phyloP scores from a whole-genome alignment of 2,329 filamentous ascomycete genomes.

The Penicillium verrucosum region DNA sequence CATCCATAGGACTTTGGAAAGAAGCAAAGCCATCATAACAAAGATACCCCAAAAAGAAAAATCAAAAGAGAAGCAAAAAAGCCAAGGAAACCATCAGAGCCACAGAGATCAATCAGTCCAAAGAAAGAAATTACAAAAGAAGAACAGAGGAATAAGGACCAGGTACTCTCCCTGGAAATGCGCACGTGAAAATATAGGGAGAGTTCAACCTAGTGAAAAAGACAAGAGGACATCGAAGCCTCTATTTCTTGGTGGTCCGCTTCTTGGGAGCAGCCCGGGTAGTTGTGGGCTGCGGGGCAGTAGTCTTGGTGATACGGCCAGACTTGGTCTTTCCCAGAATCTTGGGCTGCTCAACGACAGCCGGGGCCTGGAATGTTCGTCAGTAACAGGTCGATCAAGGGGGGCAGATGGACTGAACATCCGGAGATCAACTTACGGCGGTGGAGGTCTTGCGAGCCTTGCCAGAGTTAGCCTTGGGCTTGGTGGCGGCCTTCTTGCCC shows the following conservation, averaged over 20 bases:
- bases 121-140: conserved; percentile 30
- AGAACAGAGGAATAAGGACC: conserved; percentile 9
- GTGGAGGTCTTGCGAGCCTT: conserved; percentile 54
- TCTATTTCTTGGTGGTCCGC: conserved; percentile 43
- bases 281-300: conserved; percentile 41
- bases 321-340: conserved; percentile 79
- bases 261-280: conserved; percentile 49
- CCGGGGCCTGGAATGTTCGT: conserved; percentile 53
- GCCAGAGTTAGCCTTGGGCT: conserved; percentile 52
- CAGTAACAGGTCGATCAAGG: conserved; percentile 16
- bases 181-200: conserved; percentile 24
- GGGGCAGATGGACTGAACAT: background rate
- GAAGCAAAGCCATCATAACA: conserved; percentile 19
- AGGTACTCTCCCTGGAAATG: conserved; percentile 19
- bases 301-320: conserved; percentile 73
- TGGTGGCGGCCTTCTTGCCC: conserved; percentile 49
- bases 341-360: conserved; percentile 66
- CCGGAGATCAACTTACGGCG: conserved; percentile 30
- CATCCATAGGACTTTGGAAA: conserved; percentile 31
- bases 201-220: conserved; percentile 13
- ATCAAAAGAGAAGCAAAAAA: conserved; percentile 13
- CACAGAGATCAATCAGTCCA: conserved; percentile 31
- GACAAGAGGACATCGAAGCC: conserved; percentile 20
- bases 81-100: conserved; percentile 19
- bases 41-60: conserved; percentile 12